phyloP scores from a whole-genome alignment of 306 rosid genomes.

The Cucurbita maxima region DNA sequence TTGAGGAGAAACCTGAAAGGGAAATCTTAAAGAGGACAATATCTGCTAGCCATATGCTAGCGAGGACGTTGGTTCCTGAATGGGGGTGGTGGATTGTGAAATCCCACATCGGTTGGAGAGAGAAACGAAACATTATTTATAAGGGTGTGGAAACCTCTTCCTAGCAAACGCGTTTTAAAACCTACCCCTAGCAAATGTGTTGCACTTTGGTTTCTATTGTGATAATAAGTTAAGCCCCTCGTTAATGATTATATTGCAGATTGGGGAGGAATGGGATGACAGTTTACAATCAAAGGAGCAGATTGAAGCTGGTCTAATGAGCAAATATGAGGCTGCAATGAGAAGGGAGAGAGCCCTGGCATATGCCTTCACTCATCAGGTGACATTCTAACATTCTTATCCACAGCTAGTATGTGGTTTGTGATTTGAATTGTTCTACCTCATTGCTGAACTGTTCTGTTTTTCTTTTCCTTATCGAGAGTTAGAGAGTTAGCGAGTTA shows the following conservation, averaged over 20 bases:
- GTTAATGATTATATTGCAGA: conserved; percentile 23
- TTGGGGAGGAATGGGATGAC: conserved; percentile 97
- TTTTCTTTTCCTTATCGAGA: neutral
- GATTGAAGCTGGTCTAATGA: conserved; percentile 64
- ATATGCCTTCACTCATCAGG: conserved; percentile 98
- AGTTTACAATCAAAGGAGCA: conserved; percentile 93
- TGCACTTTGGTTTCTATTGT: neutral
- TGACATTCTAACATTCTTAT: conserved; percentile 10
- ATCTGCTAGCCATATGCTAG: too few species aligned
- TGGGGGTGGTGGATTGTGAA: too few species aligned
- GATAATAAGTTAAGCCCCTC: neutral
- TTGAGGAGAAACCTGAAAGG: too few species aligned
- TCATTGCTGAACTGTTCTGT: neutral
- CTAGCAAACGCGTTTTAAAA: too few species aligned
- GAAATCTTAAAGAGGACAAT: too few species aligned
- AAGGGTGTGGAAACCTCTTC: too few species aligned
- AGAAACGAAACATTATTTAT: too few species aligned
- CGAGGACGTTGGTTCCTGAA: too few species aligned
- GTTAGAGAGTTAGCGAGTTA: too few species aligned
- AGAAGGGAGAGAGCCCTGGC: conserved; percentile 96
- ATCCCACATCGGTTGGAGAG: too few species aligned
- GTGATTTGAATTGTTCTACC: neutral
- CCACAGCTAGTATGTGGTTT: neutral
- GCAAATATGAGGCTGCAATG: conserved; percentile 83
- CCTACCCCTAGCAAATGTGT: too few species aligned